Evolutionary conservation across 495 filamentous ascomycete genomes (phyloP).

Genomic region (Aspergillus saccharolyticus): DNA sequence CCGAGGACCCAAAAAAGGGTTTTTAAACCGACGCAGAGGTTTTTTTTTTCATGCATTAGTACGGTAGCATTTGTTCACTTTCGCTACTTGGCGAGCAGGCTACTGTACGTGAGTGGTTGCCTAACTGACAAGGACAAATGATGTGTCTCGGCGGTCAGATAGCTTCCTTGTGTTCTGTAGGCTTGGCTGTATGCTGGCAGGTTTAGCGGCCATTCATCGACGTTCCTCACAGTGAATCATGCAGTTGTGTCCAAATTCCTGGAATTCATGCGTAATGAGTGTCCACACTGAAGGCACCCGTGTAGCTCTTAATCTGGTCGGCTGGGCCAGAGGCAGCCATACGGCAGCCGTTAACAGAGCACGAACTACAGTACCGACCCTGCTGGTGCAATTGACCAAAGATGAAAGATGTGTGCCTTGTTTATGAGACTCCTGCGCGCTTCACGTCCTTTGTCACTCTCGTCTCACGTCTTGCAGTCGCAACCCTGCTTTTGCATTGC

Average conservation of each 20-base stretch:
- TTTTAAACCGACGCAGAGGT: constrained; percentile 2
- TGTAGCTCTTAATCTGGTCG: neutral
- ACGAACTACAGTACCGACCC: neutral
- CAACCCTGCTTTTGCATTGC: neutral
- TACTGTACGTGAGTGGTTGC: constrained; percentile 25
- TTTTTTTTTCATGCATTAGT: constrained; percentile 17
- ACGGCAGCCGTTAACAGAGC: neutral
- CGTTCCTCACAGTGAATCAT: neutral
- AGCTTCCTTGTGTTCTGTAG: neutral
- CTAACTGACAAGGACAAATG: constrained; percentile 15
- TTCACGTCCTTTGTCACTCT: neutral
- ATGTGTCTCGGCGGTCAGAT: constrained; percentile 17
- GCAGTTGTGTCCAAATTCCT: constrained; percentile 5
- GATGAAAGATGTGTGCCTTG: neutral
- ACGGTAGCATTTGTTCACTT: constrained; percentile 9
- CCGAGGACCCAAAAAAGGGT: neutral
- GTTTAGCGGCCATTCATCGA: neutral
- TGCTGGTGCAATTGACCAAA: neutral
- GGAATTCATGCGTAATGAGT: constrained; percentile 9
- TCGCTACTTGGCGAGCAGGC: constrained; percentile 8
- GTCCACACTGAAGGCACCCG: neutral
- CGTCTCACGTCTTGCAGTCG: neutral
- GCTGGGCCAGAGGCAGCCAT: neutral
- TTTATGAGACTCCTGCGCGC: neutral
- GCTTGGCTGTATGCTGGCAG: neutral